Evolutionary conservation across 805 yeast species (phyloP), one percentile per base, ranked within the genome.

Genomic region (Maudiozyma turicensis): DNA sequence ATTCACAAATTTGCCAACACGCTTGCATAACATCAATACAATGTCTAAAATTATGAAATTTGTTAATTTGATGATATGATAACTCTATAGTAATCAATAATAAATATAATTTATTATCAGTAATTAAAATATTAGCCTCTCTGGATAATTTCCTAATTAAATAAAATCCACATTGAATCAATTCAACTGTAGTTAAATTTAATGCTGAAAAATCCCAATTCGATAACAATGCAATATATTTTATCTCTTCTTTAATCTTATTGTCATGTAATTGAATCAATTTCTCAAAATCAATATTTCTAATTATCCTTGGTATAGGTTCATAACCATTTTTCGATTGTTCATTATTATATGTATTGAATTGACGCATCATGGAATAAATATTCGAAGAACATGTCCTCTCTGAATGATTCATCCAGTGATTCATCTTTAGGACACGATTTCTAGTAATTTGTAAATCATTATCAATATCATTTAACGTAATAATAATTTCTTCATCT

Each of bases 21-120:
- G 95, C 95, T 68, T 93, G 99, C 60, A 90, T 69, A 8, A 93
- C 99, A 68, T 93, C 99, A 14, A 88, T 85, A 0, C 96, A 97
- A 67, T 93, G 99, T 56, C 95, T 77, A 63, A 90, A 93, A 67
- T 91, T 90, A 70, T 93, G 99, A 72, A 91, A 93, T 14, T 91
- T 87, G 64, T 90, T 90, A 9, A 88, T 86, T 56, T 80, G 78
- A 59, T 84, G 82, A 66, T 93, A 93, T 43, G 87, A 78, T 56
- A 85, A 84, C 52, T 96, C 76, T 8, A 86, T 73, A 55, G 81
- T 76, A 54, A 83, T 76, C 26, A 88, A 66, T 54, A 90, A 74
- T 20, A 77, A 73, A 41, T 80, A 66, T 30, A 88, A 68, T 50
- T 73, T 71, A 59, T 78, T 77, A 43, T 72, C 74, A 11, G 63